Conservation (phyloP, 1,284 basidiomycete species). For the Apiotrichum veenhuisii region DNA sequence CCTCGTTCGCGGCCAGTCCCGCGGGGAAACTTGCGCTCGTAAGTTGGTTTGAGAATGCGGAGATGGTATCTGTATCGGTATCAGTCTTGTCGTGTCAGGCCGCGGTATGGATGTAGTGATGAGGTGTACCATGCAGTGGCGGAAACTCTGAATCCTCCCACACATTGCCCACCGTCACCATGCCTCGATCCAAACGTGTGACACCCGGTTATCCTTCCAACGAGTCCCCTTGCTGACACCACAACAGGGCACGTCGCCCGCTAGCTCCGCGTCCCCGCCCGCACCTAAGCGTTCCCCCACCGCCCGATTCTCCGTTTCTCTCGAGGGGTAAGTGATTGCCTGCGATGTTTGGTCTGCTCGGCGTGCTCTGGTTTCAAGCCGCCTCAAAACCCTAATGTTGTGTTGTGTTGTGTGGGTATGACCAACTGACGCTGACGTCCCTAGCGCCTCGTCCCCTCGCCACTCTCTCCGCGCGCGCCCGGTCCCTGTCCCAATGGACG, state of each 20-base stretch:
- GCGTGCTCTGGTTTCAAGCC: neutral
- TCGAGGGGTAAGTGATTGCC: conserved; percentile 21
- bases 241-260: conserved; percentile 21
- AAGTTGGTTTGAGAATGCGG: no score
- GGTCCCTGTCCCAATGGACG: conserved; percentile 13
- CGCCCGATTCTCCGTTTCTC: conserved; percentile 24
- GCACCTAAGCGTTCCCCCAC: conserved; percentile 26
- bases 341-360: neutral
- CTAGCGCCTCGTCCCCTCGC: conserved; percentile 18
- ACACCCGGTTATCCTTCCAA: no score
- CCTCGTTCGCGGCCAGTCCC: conserved; percentile 36
- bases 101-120: no score
- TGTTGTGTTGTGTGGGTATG: no score
- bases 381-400: neutral
- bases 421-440: neutral
- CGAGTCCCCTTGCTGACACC: neutral
- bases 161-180: no score
- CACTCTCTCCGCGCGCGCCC: conserved; percentile 2
- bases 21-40: conserved; percentile 39
- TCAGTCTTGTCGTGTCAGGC: no score
- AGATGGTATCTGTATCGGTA: no score
- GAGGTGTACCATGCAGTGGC: no score
- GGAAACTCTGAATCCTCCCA: no score
- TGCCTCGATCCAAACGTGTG: no score
- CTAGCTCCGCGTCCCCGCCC: conserved; percentile 16